Evolutionary conservation across 768 basidiomycete genomes (phyloP), one percentile per base, ranked within the genome.

Genomic region (Amyloporia xantha): DNA sequence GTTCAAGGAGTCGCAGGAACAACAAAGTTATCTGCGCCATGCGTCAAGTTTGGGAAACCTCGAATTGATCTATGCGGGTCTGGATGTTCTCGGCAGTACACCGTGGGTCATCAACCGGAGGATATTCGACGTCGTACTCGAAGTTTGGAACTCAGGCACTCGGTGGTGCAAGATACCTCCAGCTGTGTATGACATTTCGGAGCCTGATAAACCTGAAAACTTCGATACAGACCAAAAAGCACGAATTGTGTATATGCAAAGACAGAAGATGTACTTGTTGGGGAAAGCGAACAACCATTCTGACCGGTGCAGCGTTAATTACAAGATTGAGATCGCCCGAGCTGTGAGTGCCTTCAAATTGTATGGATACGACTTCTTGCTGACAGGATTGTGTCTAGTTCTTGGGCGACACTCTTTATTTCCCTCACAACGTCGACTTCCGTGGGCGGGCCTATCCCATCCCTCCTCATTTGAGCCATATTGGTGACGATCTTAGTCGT

Each of bases 361-460:
- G 2, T 27, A 17, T 12, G 4, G 21, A 5, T 7, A 15, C n/a
- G n/a, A n/a, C 5, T 7, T 30, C 11, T 12, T 44, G 26, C 50
- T 33, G 54, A 42, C 53, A 52, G 24, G 37, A 41, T 41, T 53
- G 20, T 50, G 2, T 23, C 2, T 50, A 91, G 84, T 96, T 94
- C 76, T 71, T 94, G 44, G 80, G 81, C 47, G 95, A 96, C 56
- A 80, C 71, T 0, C 84, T 98, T 64, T 98, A 91, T 68, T 74
- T 94, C 43, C 94, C 95, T 0, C 95, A 98, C 66, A 97, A 96
- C 65, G 72, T 97, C 58, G 96, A 99, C 67, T 99, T 98, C 76
- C 83, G 95, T 51, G 96, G 96, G 6, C 85, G 95, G 45, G 92
- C 95, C 0, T 99, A 99, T 62, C 95, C 96, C 10, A 84, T 96